Percentiles rank a stretch among this genome's conserved stretches.
These are phyloP conservation scores for Adansonia rubrostipa DNA, from an alignment of 441 rosid genomes.

Conservation along the genomic window DNA sequence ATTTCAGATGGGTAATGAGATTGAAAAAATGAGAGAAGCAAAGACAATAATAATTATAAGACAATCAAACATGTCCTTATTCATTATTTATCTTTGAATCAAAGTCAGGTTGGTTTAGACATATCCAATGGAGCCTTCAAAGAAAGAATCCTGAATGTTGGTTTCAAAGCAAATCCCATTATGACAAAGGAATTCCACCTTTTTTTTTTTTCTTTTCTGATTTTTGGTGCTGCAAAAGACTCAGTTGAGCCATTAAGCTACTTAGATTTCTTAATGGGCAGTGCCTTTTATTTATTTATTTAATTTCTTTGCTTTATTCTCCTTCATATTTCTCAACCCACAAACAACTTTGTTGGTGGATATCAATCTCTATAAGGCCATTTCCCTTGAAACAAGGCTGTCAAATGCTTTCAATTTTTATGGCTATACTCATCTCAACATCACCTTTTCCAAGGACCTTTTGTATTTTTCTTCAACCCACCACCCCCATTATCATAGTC, in stretches of 20 bases:
- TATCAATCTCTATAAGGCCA: constrained; percentile 37
- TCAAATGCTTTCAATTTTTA: constrained; percentile 41
- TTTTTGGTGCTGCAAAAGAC: constrained; percentile 24
- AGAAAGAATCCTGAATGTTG: constrained; percentile 32
- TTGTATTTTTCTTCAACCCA: constrained; percentile 38
- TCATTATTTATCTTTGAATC: constrained; percentile 42
- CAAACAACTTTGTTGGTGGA: constrained; percentile 50
- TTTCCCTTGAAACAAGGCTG: constrained; percentile 46
- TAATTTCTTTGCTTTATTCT: constrained; percentile 11
- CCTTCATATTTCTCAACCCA: constrained; percentile 36
- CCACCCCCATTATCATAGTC: constrained; percentile 40
- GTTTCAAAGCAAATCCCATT: constrained; percentile 37
- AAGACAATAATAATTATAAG: constrained; percentile 23
- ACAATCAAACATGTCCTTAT: constrained; percentile 33
- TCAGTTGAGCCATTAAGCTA: constrained; percentile 32
- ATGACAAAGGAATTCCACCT: constrained; percentile 42
- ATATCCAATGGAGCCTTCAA: constrained; percentile 19
- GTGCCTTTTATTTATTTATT: constrained; percentile 23
- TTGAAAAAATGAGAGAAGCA: constrained; percentile 13
- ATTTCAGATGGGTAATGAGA: constrained; percentile 10
- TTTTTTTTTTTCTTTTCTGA: constrained; percentile 15
- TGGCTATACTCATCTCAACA: constrained; percentile 50
- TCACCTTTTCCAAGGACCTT: constrained; percentile 40
- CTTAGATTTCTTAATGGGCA: constrained; percentile 44
- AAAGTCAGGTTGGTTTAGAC: constrained; percentile 31